Evolutionary conservation across 495 filamentous ascomycete species (phyloP).

Genomic region (Pyrenula aspistea): DNA sequence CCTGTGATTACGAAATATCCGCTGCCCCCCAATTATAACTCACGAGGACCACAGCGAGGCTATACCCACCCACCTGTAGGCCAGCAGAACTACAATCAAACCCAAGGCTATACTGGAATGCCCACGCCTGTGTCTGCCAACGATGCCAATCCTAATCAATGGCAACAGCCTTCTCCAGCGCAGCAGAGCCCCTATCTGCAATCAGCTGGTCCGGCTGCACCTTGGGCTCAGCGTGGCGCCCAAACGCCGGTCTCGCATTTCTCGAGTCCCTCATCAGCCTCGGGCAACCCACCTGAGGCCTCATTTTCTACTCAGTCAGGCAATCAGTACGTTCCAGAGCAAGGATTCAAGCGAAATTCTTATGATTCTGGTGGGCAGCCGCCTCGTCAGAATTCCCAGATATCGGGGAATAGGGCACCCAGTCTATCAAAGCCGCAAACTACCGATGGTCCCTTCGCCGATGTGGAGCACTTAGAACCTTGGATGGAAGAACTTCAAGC

Average conservation of each 20-base stretch:
- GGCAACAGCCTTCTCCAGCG: neutral
- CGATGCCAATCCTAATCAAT: neutral
- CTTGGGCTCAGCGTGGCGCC: neutral
- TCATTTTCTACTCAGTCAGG: neutral
- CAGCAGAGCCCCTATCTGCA: neutral
- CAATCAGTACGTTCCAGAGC: neutral
- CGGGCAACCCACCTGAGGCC: neutral
- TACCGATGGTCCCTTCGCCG: neutral
- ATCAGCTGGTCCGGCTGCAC: neutral
- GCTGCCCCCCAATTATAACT: conserved; percentile 11
- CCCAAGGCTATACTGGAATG: neutral
- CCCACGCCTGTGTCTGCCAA: neutral
- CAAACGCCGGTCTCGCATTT: neutral
- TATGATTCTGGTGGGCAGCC: neutral
- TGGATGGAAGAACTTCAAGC: neutral
- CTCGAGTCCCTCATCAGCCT: neutral
- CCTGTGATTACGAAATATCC: conserved; percentile 28
- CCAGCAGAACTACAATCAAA: neutral
- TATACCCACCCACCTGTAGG: neutral
- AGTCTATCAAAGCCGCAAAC: neutral
- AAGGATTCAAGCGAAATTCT: neutral
- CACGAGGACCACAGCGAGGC: conserved; percentile 3
- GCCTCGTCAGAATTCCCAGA: neutral
- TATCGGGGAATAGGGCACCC: neutral
- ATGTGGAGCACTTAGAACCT: neutral